phyloP scores from a whole-genome alignment of 768 basidiomycete species.

The Lentinus tigrinus region DNA sequence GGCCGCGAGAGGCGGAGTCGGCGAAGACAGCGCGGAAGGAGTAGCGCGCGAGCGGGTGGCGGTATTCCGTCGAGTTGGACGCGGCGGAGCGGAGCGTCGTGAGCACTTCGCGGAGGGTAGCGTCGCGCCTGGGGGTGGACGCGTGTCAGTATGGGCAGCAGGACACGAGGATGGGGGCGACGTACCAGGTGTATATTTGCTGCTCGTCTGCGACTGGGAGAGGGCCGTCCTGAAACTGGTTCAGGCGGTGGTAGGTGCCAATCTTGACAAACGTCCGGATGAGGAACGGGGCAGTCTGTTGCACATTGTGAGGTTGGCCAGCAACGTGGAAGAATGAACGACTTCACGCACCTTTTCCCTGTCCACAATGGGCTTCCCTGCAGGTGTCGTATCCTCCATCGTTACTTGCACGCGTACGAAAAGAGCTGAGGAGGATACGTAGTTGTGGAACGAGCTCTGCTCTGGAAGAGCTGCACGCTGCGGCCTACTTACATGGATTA shows the following conservation, averaged over 20 bases:
- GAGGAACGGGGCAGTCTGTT: slow-evolving; percentile 76
- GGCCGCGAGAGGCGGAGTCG: slow-evolving; percentile 68
- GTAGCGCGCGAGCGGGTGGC: slow-evolving; percentile 80
- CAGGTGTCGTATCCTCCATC: slow-evolving; percentile 42
- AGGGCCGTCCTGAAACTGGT: slow-evolving; percentile 74
- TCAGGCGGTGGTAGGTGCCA: slow-evolving; percentile 70
- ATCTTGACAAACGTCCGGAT: slow-evolving; percentile 83
- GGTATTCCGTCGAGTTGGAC: slow-evolving; percentile 67
- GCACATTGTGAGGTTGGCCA: neutral
- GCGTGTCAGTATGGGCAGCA: neutral
- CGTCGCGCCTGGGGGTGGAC: slow-evolving; percentile 62
- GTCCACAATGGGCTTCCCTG: slow-evolving; percentile 47
- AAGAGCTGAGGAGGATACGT: neutral
- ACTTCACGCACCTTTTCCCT: slow-evolving; percentile 52
- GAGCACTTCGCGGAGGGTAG: slow-evolving; percentile 75
- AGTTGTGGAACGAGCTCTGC: no score
- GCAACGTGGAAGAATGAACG: neutral
- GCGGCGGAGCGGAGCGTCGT: slow-evolving; percentile 74
- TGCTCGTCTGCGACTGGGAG: slow-evolving; percentile 80
- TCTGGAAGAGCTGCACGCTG: no score
- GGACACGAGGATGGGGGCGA: neutral
- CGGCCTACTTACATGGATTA: neutral
- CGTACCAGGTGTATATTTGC: slow-evolving; percentile 78
- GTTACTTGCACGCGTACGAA: neutral
- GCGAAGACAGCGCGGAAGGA: slow-evolving; percentile 80